These are phyloP conservation scores for Candida loeiensis DNA, from an alignment of 805 yeast species.

Conservation along the genomic window DNA sequence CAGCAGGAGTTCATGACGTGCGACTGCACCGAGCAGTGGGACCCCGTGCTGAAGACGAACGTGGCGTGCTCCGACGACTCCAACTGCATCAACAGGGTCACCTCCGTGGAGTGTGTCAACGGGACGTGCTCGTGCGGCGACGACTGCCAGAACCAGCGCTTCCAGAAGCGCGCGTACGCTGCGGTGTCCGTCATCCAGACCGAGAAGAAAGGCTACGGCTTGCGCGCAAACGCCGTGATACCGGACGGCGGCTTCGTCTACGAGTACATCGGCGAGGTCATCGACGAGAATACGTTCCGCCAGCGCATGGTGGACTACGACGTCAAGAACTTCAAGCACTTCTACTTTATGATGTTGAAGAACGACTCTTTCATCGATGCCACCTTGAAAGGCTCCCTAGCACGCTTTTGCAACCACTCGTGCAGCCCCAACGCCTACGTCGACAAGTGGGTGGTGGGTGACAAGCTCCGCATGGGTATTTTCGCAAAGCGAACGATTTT, in stretches of 20 bases:
- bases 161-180: conserved; percentile 74
- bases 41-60: conserved; percentile 32
- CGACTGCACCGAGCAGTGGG: conserved; percentile 68
- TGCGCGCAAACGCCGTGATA: conserved; percentile 63
- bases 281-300: conserved; percentile 74
- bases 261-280: conserved; percentile 93
- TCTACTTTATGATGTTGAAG: conserved; percentile 94
- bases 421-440: conserved; percentile 94
- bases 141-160: conserved; percentile 82
- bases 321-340: conserved; percentile 65
- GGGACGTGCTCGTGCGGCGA: conserved; percentile 68
- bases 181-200: conserved; percentile 78
- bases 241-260: conserved; percentile 69
- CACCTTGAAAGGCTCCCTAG: conserved; percentile 80
- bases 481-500: conserved; percentile 74
- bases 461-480: conserved; percentile 88
- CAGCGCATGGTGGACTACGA: conserved; percentile 74
- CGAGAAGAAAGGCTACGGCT: conserved; percentile 84
- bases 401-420: conserved; percentile 91
- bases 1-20: conserved; percentile 86
- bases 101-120: conserved; percentile 86
- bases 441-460: conserved; percentile 96
- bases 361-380: conserved; percentile 94
- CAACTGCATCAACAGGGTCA: conserved; percentile 87
- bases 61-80: conserved; percentile 80